Conservation (phyloP, 2,329 filamentous ascomycete species). For the Sporothrix sp. region DNA sequence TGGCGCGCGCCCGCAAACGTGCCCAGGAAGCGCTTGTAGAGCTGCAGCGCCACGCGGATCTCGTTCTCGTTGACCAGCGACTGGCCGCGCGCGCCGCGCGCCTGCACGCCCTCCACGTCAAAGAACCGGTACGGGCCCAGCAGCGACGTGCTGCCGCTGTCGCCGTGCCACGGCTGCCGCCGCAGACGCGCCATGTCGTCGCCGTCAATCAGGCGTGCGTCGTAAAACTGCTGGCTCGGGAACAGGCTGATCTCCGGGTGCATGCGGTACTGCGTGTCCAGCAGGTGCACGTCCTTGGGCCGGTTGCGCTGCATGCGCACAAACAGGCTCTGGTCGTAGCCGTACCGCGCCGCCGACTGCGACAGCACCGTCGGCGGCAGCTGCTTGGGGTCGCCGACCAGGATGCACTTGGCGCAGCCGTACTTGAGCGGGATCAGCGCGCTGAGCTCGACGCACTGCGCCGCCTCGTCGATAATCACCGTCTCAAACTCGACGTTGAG, state of each 20-base stretch:
- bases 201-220: constrained; percentile 76
- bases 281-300: constrained; percentile 75
- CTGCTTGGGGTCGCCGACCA: constrained; percentile 96
- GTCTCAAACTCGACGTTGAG: constrained; percentile 96
- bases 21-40: constrained; percentile 68
- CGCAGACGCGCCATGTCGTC: constrained; percentile 70
- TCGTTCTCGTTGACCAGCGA: constrained; percentile 87
- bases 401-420: constrained; percentile 89
- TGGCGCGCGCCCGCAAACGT: constrained; percentile 35
- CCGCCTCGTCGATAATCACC: constrained; percentile 95
- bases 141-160: constrained; percentile 44
- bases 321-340: constrained; percentile 96
- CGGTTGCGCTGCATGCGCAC: constrained; percentile 96
- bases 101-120: constrained; percentile 82
- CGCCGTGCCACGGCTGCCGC: constrained; percentile 70
- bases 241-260: constrained; percentile 92
- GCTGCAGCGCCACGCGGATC: constrained; percentile 71
- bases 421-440: constrained; percentile 96
- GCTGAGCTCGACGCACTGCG: constrained; percentile 94
- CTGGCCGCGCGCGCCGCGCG: constrained; percentile 69
- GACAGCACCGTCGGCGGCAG: constrained; percentile 92
- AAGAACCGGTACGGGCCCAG: constrained; percentile 96
- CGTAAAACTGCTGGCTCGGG: constrained; percentile 87
- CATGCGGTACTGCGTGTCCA: constrained; percentile 99
- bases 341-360: constrained; percentile 80